Percentiles rank a stretch among this genome's conserved stretches.
Evolutionary conservation across 306 rosid species (phyloP).

Genomic region (Pachyrhizus erosus): DNA sequence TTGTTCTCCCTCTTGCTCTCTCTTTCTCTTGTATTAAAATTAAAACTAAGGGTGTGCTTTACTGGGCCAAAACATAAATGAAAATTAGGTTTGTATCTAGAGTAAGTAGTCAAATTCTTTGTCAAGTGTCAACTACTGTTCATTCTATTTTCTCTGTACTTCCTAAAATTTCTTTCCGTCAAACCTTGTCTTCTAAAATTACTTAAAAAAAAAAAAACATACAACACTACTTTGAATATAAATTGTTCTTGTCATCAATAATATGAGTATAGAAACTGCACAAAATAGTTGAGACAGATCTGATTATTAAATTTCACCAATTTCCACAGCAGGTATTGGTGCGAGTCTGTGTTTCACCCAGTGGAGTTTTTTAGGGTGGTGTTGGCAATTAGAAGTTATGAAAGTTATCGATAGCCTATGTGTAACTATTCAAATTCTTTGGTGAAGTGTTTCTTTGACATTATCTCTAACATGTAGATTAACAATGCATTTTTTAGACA

Average conservation of each 20-base stretch:
- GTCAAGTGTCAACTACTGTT: background rate
- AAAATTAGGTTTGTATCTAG: conserved; percentile 12
- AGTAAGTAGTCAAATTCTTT: background rate
- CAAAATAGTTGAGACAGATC: background rate
- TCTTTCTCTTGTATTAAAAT: background rate
- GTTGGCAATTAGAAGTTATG: conserved; percentile 3
- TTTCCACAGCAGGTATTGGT: background rate
- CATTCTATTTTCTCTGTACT: background rate
- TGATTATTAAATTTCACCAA: conserved; percentile 2
- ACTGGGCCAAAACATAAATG: background rate
- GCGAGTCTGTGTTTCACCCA: background rate
- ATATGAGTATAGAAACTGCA: conserved; percentile 3
- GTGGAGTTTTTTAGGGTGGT: background rate
- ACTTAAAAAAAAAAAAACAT: background rate
- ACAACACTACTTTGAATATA: background rate
- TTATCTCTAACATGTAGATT: background rate
- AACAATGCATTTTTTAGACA: background rate
- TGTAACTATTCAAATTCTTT: background rate
- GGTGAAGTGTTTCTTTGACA: conserved; percentile 10
- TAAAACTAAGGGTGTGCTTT: background rate
- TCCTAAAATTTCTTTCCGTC: background rate
- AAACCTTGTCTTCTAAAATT: background rate
- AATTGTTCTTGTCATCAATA: background rate
- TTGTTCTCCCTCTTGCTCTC: background rate
- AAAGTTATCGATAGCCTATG: conserved; percentile 12